These are phyloP conservation scores for Phytophthora multivora DNA, from an alignment of 352 stramenopile species.

Conservation along the genomic window DNA sequence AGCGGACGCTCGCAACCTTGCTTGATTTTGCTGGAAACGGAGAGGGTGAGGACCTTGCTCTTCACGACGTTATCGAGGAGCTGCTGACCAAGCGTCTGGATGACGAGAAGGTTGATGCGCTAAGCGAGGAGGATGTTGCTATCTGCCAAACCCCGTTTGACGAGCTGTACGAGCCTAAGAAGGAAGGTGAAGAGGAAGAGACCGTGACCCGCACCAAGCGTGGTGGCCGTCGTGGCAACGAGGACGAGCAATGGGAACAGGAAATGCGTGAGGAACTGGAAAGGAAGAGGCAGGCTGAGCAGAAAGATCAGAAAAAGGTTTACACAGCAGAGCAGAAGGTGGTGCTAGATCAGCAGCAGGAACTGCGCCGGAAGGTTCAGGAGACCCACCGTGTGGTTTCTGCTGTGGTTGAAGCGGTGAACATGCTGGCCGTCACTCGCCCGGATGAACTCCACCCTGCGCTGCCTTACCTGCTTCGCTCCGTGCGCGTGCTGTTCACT, in stretches of 20 bases:
- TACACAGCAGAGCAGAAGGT: slow-evolving; percentile 65
- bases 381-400: slow-evolving; percentile 47
- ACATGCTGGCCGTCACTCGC: slow-evolving; percentile 55
- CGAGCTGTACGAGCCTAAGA: slow-evolving; percentile 77
- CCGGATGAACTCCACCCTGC: slow-evolving; percentile 79
- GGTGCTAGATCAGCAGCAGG: slow-evolving; percentile 63
- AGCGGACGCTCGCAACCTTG: slow-evolving; percentile 72
- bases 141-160: slow-evolving; percentile 72
- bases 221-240: slow-evolving; percentile 59
- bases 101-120: slow-evolving; percentile 46
- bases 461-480: slow-evolving; percentile 67
- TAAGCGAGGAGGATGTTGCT: slow-evolving; percentile 62
- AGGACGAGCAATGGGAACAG: slow-evolving; percentile 88
- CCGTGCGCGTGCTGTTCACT: slow-evolving; percentile 56
- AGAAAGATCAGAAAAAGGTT: slow-evolving; percentile 46
- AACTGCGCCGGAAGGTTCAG: slow-evolving; percentile 51
- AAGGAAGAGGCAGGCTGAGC: slow-evolving; percentile 59
- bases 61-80: slow-evolving; percentile 75
- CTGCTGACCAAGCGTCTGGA: slow-evolving; percentile 60
- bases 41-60: slow-evolving; percentile 71
- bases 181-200: slow-evolving; percentile 38
- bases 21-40: slow-evolving; percentile 85
- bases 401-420: slow-evolving; percentile 61
- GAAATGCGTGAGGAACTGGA: slow-evolving; percentile 84
- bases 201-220: slow-evolving; percentile 36